Evolutionary conservation across 2,329 filamentous ascomycete genomes (phyloP), one percentile per base, ranked within the genome.

Genomic region (Alternaria sp.): DNA sequence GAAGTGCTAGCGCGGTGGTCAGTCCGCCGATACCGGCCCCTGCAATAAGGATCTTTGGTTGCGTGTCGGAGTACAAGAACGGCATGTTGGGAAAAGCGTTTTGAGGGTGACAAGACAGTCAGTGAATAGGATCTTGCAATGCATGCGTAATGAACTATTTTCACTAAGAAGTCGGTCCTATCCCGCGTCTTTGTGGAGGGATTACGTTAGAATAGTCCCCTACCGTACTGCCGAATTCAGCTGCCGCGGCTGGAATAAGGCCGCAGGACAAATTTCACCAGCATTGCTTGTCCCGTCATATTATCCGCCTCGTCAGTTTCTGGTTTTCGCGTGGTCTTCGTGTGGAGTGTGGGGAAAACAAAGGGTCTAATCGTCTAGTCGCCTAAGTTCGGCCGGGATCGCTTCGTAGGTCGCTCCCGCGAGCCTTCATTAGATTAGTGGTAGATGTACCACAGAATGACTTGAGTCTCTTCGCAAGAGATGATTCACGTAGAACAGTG

Each of bases 11-110:
- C 8, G 91, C 91, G 41, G 84, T 86, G 60, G 90, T 87, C 37
- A 94, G 82, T 33, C 92, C 92, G 57, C 91, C 92, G 89, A 95
- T 94, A 65, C 92, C 90, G 89, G 72, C 71, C 18, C 74, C 74
- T 28, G 65, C 71, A 43, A 76, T 73, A 46, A 74, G 55, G 41
- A 76, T 73, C 49, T 70, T 75, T 12, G 73, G 72, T 33, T 75
- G 71, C 9, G 61, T 50, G 45, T 61, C 63, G 18, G 73, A 60
- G 30, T 65, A 69, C 11, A 72, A 66, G 68, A 75, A 75, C 14
- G 43, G 62, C 56, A 65, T 45, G 23, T 20, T 44, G 18, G 9
- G 14, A 21, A 18, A n/a, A 12, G n/a, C 15, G 18, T n/a, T 11
- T 20, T 23, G n/a, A 25, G 10, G 18, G 47, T 18, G 12, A 20